These are phyloP conservation scores for Nephelium lappaceum DNA, from an alignment of 345 rosid species.

Conservation along the genomic window DNA sequence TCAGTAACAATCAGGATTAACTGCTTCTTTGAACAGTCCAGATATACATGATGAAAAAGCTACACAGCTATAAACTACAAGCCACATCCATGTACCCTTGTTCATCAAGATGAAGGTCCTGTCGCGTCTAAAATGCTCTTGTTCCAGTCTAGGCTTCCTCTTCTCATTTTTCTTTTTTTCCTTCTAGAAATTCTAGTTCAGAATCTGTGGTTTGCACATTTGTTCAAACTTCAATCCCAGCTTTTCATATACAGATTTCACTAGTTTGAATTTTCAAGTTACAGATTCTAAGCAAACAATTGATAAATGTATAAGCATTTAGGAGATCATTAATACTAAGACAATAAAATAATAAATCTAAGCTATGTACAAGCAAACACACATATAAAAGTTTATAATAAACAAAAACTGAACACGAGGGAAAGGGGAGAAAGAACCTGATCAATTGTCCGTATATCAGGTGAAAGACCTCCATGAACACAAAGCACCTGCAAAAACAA, in stretches of 20 bases:
- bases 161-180: not conserved
- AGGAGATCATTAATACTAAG: not conserved
- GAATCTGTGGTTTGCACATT: not conserved
- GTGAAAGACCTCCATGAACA: conserved; percentile 99
- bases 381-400: not conserved
- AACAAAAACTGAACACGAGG: not conserved
- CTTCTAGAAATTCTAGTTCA: not conserved
- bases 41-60: not conserved
- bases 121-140: not conserved
- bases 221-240: conserved; percentile 4
- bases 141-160: not conserved
- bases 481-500: conserved; percentile 77
- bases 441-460: conserved; percentile 94
- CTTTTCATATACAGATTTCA: not conserved
- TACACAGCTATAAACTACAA: not conserved
- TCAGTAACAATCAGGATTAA: not conserved
- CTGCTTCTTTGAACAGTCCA: not conserved
- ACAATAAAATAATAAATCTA: not conserved
- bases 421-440: conserved; percentile 54
- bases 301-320: not conserved
- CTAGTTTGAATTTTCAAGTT: not conserved
- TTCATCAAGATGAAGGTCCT: not conserved
- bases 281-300: not conserved
- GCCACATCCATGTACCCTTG: not conserved
- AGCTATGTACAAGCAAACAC: not conserved